phyloP scores from a whole-genome alignment of 2,329 filamentous ascomycete species.

The Pezicula rhizophila region DNA sequence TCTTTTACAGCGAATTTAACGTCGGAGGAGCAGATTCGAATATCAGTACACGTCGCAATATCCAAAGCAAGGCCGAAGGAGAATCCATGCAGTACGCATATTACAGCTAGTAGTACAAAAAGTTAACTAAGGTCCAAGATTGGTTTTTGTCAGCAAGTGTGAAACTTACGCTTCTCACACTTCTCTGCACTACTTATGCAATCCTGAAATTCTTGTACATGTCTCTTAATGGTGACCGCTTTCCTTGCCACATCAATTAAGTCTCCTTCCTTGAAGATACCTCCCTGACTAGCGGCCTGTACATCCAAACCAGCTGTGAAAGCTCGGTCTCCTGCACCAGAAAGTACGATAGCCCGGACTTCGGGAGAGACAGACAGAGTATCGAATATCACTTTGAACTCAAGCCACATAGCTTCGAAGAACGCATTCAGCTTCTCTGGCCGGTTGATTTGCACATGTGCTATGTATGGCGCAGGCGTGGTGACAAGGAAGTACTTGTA shows the following conservation, averaged over 20 bases:
- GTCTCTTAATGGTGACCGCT: slow-evolving; percentile 54
- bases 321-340: slow-evolving; percentile 73
- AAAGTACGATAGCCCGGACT: slow-evolving; percentile 72
- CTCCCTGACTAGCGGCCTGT: slow-evolving; percentile 54
- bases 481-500: slow-evolving; percentile 48
- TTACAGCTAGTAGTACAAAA: slow-evolving; percentile 53
- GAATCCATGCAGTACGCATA: slow-evolving; percentile 75
- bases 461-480: slow-evolving; percentile 67
- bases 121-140: neutral
- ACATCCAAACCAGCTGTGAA: slow-evolving; percentile 88
- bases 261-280: slow-evolving; percentile 33
- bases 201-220: slow-evolving; percentile 75
- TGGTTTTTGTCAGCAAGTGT: neutral
- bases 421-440: slow-evolving; percentile 86
- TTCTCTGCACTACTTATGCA: slow-evolving; percentile 71
- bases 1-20: slow-evolving; percentile 69
- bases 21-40: slow-evolving; percentile 57
- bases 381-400: slow-evolving; percentile 67
- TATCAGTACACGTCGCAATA: slow-evolving; percentile 62
- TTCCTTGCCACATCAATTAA: slow-evolving; percentile 55
- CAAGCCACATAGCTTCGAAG: slow-evolving; percentile 77
- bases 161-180: slow-evolving; percentile 74
- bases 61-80: slow-evolving; percentile 75
- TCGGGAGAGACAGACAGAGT: slow-evolving; percentile 65
- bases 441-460: slow-evolving; percentile 89